A percentile compares a stretch with the other conserved stretches of the same genome.
phyloP scores from a whole-genome alignment of 495 filamentous ascomycete species.

The Penicillium soppii region DNA sequence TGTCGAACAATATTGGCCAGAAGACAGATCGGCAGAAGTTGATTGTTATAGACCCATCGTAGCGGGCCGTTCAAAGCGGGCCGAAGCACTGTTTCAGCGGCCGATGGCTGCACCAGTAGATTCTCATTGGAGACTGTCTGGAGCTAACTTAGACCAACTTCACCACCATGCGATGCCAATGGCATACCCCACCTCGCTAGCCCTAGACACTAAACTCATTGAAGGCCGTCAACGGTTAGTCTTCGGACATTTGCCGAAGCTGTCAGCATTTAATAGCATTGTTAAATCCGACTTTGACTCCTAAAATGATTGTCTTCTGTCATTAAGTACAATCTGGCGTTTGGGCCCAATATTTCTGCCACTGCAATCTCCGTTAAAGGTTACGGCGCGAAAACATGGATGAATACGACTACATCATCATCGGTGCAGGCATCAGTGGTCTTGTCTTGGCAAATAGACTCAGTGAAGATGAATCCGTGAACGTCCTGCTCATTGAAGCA shows the following conservation, averaged over 20 bases:
- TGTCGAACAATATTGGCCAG: not conserved
- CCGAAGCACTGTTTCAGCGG: not conserved
- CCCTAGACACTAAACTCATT: not conserved
- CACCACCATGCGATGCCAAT: not conserved
- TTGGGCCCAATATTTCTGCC: not conserved
- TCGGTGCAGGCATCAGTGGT: conserved; percentile 47
- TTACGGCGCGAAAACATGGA: not conserved
- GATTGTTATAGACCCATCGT: not conserved
- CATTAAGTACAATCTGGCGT: no score
- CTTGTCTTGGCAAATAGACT: conserved; percentile 48
- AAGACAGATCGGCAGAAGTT: not conserved
- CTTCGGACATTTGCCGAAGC: no score
- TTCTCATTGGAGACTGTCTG: not conserved
- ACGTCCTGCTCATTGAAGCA: conserved; percentile 54
- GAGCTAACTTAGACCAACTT: not conserved
- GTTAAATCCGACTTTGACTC: no score
- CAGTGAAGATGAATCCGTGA: conserved; percentile 37
- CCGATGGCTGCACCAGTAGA: not conserved
- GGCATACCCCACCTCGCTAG: not conserved
- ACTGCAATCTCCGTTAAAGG: not conserved
- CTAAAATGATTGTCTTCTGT: no score
- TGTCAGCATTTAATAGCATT: no score
- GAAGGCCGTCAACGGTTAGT: no score
- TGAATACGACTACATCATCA: conserved; percentile 35
- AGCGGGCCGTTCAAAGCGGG: conserved; percentile 7